Evolutionary conservation across 805 yeast species (phyloP), one percentile per base, ranked within the genome.

Genomic region (Kluyveromyces siamensis): DNA sequence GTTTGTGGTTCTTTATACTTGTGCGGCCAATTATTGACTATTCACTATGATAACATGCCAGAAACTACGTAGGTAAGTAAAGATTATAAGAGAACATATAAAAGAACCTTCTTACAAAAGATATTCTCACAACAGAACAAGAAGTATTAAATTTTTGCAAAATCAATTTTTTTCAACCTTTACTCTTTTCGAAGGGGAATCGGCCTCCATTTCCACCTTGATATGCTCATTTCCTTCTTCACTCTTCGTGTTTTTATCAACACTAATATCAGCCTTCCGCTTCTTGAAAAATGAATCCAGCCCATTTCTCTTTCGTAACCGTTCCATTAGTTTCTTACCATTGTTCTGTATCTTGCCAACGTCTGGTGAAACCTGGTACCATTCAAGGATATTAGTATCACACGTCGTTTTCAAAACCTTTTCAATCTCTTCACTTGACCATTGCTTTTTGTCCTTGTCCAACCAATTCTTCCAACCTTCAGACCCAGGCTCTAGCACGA

Each of bases 1-100:
- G 69, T 84, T 2, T 83, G 87, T 57, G 93, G 93, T 0, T 82
- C 89, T 50, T 64, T 85, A 44, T 85, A 85, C 57, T 66, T 85
- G 6, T 80, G 79, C 13, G 82, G 83, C 1, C 82, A 83, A 50
- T 63, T 81, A 13, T 46, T 50, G 11, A 35, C 38, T n/a, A 27
- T 19, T 33, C 42, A 45, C 27, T 43, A 43, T 25, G 39, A 43
- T 4, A 43, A 43, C 27, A 33, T 33, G 11, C 11, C 11, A 10
- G 11, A 30, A 30, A 30, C 35, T 30, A 30, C 35, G 8, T 30
- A 30, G 3, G 11, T 30, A 5, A 30, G 4, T 30, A 30, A 30
- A 30, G 11, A 30, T 21, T 21, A 21, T 21, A 21, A 21, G 25
- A 21, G 25, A 21, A 21, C 25, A 21, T 21, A 21, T 4, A 21